These are phyloP conservation scores for Boletus rex-veris DNA, from an alignment of 768 basidiomycete species.

Conservation along the genomic window DNA sequence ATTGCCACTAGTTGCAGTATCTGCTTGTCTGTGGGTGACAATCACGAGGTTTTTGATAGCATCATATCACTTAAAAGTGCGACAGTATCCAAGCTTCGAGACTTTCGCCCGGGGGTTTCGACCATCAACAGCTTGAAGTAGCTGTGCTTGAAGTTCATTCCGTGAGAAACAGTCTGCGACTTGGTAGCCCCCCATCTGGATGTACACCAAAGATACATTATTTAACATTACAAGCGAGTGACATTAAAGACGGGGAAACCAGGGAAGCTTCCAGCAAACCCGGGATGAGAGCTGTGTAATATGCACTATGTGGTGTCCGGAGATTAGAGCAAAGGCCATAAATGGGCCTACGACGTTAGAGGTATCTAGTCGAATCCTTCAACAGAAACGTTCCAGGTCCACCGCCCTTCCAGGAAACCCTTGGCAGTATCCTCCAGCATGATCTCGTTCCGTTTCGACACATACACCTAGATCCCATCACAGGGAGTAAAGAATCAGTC, in stretches of 20 bases:
- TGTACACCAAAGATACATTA: not conserved
- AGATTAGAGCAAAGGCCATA: not conserved
- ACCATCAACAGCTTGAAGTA: too few relatives aligned
- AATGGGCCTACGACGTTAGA: not conserved
- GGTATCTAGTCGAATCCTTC: conserved; percentile 60
- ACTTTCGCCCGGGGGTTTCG: too few relatives aligned
- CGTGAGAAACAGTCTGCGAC: too few relatives aligned
- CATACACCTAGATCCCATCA: conserved; percentile 60
- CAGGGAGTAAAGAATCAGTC: not conserved
- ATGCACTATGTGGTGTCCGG: not conserved
- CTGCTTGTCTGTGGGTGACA: too few relatives aligned
- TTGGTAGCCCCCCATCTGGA: too few relatives aligned
- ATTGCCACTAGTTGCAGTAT: too few relatives aligned
- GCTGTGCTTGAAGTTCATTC: too few relatives aligned
- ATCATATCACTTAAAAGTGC: too few relatives aligned
- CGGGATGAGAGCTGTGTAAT: not conserved
- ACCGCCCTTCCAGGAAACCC: conserved; percentile 83
- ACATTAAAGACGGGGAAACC: conserved; percentile 2
- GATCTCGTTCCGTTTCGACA: conserved; percentile 95
- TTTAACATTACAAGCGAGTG: conserved; percentile 12
- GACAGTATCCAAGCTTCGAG: too few relatives aligned
- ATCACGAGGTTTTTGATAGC: too few relatives aligned
- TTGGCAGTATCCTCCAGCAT: conserved; percentile 91
- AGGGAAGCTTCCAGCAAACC: conserved; percentile 4
- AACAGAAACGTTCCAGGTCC: conserved; percentile 74